Evolutionary conservation across 345 rosid species (phyloP).

Genomic region (Isatis tinctoria): DNA sequence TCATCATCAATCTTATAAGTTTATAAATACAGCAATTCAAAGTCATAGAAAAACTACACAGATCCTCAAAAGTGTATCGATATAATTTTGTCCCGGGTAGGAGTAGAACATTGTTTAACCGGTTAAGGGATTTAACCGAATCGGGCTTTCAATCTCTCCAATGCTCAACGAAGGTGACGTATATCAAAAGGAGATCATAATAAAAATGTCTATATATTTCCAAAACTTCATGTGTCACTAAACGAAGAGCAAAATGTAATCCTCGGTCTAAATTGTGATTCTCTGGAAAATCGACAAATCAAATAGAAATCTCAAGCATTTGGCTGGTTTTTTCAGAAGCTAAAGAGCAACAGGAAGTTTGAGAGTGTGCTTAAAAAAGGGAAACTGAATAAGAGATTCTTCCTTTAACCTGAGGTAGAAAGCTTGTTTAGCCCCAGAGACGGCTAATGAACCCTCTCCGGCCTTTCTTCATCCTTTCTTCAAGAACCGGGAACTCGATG

Average conservation of each 20-base stretch:
- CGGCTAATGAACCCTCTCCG: slow-evolving; percentile 73
- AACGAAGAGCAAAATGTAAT: background rate
- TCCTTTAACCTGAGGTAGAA: background rate
- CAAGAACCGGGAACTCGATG: slow-evolving; percentile 78
- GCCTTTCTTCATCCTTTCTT: slow-evolving; percentile 80
- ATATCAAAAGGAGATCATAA: background rate
- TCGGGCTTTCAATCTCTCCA: background rate
- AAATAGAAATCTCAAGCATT: background rate
- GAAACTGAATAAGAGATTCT: slow-evolving; percentile 7
- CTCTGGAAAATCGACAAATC: background rate
- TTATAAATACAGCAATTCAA: background rate
- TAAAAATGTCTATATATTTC: background rate
- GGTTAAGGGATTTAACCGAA: background rate
- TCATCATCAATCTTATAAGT: background rate
- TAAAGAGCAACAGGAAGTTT: background rate
- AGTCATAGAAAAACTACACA: background rate
- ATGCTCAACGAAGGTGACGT: background rate
- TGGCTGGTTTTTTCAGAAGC: background rate
- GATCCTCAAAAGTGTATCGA: background rate
- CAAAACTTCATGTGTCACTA: background rate
- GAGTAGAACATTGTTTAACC: background rate
- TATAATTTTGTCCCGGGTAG: background rate
- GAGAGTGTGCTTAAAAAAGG: background rate
- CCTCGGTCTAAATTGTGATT: slow-evolving; percentile 17
- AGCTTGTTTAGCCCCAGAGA: slow-evolving; percentile 51